Conservation (phyloP, 2,329 filamentous ascomycete genomes). For the Diplodia mutila region DNA sequence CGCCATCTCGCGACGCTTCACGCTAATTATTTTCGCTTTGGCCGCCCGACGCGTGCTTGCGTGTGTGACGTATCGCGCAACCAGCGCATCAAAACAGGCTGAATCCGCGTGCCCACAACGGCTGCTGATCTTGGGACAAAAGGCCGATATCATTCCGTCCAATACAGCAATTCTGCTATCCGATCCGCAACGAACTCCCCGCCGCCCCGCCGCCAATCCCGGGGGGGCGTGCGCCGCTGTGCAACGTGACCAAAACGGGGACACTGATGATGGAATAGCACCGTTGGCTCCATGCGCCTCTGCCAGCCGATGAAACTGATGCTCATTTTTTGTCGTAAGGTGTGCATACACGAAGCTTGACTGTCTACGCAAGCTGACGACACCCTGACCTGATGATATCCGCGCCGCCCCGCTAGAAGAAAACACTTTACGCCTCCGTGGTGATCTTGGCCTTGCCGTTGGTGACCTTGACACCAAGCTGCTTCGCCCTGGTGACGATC, state of each 20-base stretch:
- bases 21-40: background rate
- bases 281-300: constrained; percentile 12
- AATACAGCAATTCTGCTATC: constrained; percentile 17
- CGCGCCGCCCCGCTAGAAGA: constrained; percentile 28
- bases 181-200: constrained; percentile 18
- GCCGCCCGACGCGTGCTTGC: constrained; percentile 1
- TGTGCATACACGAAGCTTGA: constrained; percentile 26
- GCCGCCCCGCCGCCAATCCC: constrained; percentile 8
- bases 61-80: constrained; percentile 17
- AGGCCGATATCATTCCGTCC: constrained; percentile 17
- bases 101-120: constrained; percentile 8
- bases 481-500: constrained; percentile 96
- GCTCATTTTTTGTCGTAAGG: constrained; percentile 27
- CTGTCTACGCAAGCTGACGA: constrained; percentile 27
- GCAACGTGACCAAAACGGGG: constrained; percentile 11
- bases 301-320: constrained; percentile 25
- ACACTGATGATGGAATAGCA: background rate
- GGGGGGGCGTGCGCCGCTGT: constrained; percentile 3
- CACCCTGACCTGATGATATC: constrained; percentile 27
- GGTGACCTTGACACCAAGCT: constrained; percentile 99
- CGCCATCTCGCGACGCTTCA: background rate
- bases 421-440: constrained; percentile 70
- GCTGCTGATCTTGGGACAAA: constrained; percentile 18
- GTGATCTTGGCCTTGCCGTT: constrained; percentile 99
- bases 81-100: constrained; percentile 9